phyloP scores from a whole-genome alignment of 2,329 filamentous ascomycete species.

The Penicillium sp. region DNA sequence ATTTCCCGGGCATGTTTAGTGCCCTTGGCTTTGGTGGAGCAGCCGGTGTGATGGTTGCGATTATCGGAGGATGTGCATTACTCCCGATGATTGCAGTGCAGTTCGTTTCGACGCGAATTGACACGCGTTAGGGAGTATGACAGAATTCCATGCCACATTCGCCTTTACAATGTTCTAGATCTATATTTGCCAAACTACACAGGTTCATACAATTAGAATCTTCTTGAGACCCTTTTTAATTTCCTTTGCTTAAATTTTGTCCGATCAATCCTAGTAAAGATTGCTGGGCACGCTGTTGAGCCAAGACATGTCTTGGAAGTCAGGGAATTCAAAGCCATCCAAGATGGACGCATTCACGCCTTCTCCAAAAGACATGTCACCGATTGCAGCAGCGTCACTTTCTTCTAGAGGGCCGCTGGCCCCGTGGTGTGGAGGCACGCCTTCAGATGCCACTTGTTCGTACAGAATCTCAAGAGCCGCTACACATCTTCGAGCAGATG shows the following conservation, averaged over 20 bases:
- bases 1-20: slow-evolving; percentile 44
- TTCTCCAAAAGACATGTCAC: slow-evolving; percentile 31
- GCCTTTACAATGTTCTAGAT: too few species aligned
- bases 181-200: background rate
- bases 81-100: slow-evolving; percentile 36
- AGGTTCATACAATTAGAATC: too few species aligned
- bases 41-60: slow-evolving; percentile 38
- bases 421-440: slow-evolving; percentile 1
- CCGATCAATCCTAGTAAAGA: slow-evolving; percentile 19
- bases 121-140: background rate
- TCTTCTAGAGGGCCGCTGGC: background rate
- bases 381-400: slow-evolving; percentile 3
- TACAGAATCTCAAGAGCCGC: slow-evolving; percentile 36
- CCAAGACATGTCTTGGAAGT: slow-evolving; percentile 40
- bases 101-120: slow-evolving; percentile 12
- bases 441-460: slow-evolving; percentile 28
- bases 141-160: too few species aligned
- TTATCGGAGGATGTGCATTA: slow-evolving; percentile 39
- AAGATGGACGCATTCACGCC: slow-evolving; percentile 27
- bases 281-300: slow-evolving; percentile 36
- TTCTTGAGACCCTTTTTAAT: too few species aligned
- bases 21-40: slow-evolving; percentile 35
- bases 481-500: slow-evolving; percentile 34
- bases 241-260: too few species aligned
- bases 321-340: slow-evolving; percentile 29